Percentiles rank a stretch among this genome's conserved stretches.
phyloP scores from a whole-genome alignment of 768 basidiomycete species.

The Boletellus ananiceps region DNA sequence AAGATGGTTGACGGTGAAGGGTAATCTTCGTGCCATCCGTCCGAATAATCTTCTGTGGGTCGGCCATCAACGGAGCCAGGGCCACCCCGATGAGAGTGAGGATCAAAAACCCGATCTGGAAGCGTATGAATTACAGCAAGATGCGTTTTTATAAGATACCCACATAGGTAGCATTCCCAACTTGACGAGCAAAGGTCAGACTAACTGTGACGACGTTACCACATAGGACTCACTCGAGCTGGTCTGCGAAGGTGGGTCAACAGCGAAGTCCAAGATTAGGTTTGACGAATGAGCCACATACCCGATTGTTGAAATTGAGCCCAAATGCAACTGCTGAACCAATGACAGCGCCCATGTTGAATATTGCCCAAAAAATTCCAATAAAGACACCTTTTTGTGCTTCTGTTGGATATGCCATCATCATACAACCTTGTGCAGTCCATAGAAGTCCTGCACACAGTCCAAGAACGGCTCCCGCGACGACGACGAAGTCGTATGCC shows the following conservation, averaged over 20 bases:
- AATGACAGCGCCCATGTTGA: conserved; percentile 77
- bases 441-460: conserved; percentile 48
- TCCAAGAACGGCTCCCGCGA: conserved; percentile 48
- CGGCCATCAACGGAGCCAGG: conserved; percentile 56
- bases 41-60: conserved; percentile 70
- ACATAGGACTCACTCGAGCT: conserved; percentile 24
- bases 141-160: conserved; percentile 34
- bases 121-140: not conserved
- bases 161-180: conserved; percentile 80
- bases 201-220: not conserved
- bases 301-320: conserved; percentile 60
- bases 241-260: conserved; percentile 10
- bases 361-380: conserved; percentile 60
- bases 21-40: conserved; percentile 68
- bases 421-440: conserved; percentile 49
- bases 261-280: not conserved
- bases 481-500: conserved; percentile 42
- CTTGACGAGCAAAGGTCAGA: conserved; percentile 27
- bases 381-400: conserved; percentile 52
- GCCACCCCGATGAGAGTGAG: conserved; percentile 69
- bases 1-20: conserved; percentile 59
- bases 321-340: conserved; percentile 74
- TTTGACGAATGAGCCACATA: conserved; percentile 24
- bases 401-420: conserved; percentile 55
- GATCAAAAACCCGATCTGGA: conserved; percentile 72